Evolutionary conservation across 1,284 basidiomycete species (phyloP).

Genomic region (Pisolithus thermaeus): DNA sequence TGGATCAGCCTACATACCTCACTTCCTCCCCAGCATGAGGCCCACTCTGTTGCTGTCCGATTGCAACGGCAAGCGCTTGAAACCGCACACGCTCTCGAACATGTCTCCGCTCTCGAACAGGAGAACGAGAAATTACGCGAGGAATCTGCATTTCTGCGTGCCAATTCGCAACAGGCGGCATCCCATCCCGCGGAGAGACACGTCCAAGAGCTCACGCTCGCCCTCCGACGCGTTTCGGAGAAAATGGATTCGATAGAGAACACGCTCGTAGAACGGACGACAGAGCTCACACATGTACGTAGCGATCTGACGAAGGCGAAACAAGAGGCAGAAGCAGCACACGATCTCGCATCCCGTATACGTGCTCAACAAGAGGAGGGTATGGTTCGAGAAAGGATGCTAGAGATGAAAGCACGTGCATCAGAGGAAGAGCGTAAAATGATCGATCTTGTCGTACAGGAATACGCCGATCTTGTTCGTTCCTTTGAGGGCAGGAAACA

Average conservation of each 20-base stretch:
- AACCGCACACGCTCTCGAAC: constrained; percentile 42
- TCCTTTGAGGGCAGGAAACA: constrained; percentile 45
- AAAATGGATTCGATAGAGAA: constrained; percentile 57
- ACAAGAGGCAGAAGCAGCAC: constrained; percentile 43
- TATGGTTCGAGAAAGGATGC: constrained; percentile 40
- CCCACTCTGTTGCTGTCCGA: constrained; percentile 56
- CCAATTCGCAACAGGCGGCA: constrained; percentile 37
- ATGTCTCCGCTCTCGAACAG: constrained; percentile 41
- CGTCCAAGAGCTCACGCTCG: constrained; percentile 57
- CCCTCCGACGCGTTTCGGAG: constrained; percentile 61
- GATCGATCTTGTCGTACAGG: constrained; percentile 56
- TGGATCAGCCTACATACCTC: not conserved
- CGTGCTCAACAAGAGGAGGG: constrained; percentile 48
- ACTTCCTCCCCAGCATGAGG: constrained; percentile 50
- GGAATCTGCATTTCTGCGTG: constrained; percentile 49
- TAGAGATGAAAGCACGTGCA: constrained; percentile 33
- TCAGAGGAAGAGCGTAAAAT: constrained; percentile 54
- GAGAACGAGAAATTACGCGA: constrained; percentile 50
- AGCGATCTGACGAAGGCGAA: constrained; percentile 40
- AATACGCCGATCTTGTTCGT: constrained; percentile 67
- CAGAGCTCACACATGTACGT: constrained; percentile 38
- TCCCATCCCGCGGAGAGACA: constrained; percentile 44
- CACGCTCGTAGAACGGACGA: constrained; percentile 43
- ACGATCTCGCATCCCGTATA: constrained; percentile 44
- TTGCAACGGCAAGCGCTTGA: constrained; percentile 59